These are phyloP conservation scores for Oxytropis ochrocephala DNA, from an alignment of 306 rosid genomes.

Conservation along the genomic window DNA sequence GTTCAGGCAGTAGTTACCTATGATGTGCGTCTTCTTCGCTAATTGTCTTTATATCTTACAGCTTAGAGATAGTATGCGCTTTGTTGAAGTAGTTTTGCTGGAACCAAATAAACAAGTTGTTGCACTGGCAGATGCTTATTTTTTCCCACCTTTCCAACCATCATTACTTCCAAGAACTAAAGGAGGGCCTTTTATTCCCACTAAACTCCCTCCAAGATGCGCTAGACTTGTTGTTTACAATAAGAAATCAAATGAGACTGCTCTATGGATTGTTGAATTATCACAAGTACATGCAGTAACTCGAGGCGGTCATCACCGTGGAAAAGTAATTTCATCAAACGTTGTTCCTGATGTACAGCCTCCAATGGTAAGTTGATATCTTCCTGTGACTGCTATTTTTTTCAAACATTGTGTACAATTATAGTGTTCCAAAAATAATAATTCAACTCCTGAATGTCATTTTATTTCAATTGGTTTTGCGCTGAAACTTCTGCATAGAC, in stretches of 20 bases:
- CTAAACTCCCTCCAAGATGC: conserved; percentile 82
- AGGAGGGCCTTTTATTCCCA: conserved; percentile 77
- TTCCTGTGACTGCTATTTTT: neutral
- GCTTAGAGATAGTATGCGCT: conserved; percentile 93
- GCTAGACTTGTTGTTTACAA: conserved; percentile 83
- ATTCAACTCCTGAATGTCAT: neutral
- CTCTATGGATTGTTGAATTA: conserved; percentile 68
- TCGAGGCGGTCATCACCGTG: conserved; percentile 90
- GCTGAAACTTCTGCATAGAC: neutral
- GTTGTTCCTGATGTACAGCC: conserved; percentile 87
- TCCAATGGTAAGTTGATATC: conserved; percentile 57
- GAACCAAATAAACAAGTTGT: conserved; percentile 89
- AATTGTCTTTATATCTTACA: conserved; percentile 28
- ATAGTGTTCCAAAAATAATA: neutral
- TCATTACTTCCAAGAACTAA: conserved; percentile 76
- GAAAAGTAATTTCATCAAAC: conserved; percentile 72
- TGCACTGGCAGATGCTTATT: conserved; percentile 89
- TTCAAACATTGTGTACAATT: neutral
- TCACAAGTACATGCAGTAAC: conserved; percentile 93
- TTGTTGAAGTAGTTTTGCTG: conserved; percentile 67
- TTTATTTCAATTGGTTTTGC: conserved; percentile 1
- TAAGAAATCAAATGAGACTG: conserved; percentile 70
- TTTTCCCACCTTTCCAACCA: conserved; percentile 92
- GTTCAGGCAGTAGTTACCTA: conserved; percentile 15
- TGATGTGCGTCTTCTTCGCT: neutral